These are phyloP conservation scores for Podospora didyma DNA, from an alignment of 495 filamentous ascomycete species.

Conservation along the genomic window DNA sequence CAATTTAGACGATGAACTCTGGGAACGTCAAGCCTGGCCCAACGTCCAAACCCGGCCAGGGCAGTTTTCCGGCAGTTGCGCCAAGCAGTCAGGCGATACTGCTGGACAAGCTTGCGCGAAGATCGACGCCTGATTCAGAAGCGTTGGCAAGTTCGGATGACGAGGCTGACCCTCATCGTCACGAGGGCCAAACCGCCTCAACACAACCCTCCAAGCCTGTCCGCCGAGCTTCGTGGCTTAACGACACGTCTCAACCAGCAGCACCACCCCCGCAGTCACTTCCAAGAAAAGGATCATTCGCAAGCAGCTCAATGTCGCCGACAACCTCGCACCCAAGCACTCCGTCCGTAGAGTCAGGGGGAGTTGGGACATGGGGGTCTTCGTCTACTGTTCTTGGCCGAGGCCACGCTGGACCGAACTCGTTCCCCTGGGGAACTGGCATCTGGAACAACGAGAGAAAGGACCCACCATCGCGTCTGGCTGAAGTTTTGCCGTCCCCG, in stretches of 20 bases:
- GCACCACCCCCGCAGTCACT: conserved; percentile 26
- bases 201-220: conserved; percentile 48
- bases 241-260: conserved; percentile 50
- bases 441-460: conserved; percentile 79
- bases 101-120: conserved; percentile 65
- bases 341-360: conserved; percentile 62
- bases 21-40: conserved; percentile 36
- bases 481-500: conserved; percentile 73
- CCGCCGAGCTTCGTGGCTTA: conserved; percentile 58
- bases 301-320: conserved; percentile 66
- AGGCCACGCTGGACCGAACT: conserved; percentile 49
- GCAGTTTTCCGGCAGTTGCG: conserved; percentile 30
- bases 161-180: conserved; percentile 60
- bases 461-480: conserved; percentile 67
- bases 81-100: conserved; percentile 56
- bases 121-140: conserved; percentile 89
- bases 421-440: conserved; percentile 70
- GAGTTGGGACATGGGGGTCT: conserved; percentile 58
- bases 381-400: conserved; percentile 49
- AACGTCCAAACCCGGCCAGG: conserved; percentile 38
- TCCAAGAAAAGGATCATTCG: conserved; percentile 57
- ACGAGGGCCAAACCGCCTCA: conserved; percentile 39
- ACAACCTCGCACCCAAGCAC: conserved; percentile 72
- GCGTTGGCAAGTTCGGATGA: conserved; percentile 91
- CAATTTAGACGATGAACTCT: conserved; percentile 42